Evolutionary conservation across 1,284 basidiomycete genomes (phyloP).

Genomic region (Ustilago tritici): DNA sequence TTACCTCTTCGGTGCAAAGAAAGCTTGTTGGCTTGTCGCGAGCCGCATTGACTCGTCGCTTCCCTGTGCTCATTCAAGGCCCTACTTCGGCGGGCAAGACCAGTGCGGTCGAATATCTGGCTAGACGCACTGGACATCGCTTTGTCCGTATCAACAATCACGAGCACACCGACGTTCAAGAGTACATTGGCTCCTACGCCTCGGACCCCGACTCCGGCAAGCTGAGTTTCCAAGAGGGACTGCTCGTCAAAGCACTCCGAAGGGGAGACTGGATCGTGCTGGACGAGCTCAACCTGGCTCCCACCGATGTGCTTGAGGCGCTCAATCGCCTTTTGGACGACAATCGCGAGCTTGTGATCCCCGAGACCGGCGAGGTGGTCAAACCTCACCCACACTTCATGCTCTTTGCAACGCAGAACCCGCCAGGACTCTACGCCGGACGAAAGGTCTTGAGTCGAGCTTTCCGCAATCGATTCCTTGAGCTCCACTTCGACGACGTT

Average conservation of each 20-base stretch:
- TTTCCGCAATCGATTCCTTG: slow-evolving; percentile 97
- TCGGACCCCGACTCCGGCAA: slow-evolving; percentile 92
- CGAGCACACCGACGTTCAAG: slow-evolving; percentile 97
- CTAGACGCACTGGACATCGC: slow-evolving; percentile 89
- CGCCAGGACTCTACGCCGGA: slow-evolving; percentile 95
- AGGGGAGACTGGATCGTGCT: slow-evolving; percentile 97
- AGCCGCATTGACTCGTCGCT: slow-evolving; percentile 87
- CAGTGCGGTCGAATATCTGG: slow-evolving; percentile 95
- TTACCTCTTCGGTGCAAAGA: slow-evolving; percentile 94
- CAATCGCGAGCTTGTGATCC: slow-evolving; percentile 94
- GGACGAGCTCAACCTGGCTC: slow-evolving; percentile 96
- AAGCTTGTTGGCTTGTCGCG: slow-evolving; percentile 93
- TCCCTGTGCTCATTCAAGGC: slow-evolving; percentile 96
- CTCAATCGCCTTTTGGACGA: slow-evolving; percentile 96
- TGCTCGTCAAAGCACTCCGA: slow-evolving; percentile 88
- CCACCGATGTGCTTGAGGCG: slow-evolving; percentile 97
- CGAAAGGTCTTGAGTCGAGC: slow-evolving; percentile 94
- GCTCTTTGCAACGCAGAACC: slow-evolving; percentile 98
- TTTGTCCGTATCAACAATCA: slow-evolving; percentile 99
- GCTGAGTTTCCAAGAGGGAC: slow-evolving; percentile 91
- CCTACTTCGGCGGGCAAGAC: slow-evolving; percentile 99
- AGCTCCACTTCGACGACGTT: slow-evolving; percentile 97
- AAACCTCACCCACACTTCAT: slow-evolving; percentile 95
- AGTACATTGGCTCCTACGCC: slow-evolving; percentile 96
- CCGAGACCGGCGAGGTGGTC: slow-evolving; percentile 95